Conservation (phyloP, 2,329 filamentous ascomycete species). For the Pyrenophora seminiperda region DNA sequence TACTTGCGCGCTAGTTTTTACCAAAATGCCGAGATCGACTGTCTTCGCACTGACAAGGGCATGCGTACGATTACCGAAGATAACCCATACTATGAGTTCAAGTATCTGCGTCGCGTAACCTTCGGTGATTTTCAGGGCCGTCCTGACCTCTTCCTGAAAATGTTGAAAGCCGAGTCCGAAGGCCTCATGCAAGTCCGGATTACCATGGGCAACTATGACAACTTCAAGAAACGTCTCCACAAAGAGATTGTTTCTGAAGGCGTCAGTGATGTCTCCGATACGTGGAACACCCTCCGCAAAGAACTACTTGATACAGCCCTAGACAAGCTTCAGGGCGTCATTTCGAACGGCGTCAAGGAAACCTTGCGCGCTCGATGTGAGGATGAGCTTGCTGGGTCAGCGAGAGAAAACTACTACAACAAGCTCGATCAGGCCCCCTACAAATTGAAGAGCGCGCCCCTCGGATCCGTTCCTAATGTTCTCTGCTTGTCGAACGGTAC, state of each 20-base stretch:
- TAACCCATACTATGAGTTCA: conserved; percentile 96
- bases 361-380: conserved; percentile 89
- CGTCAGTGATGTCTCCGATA: conserved; percentile 90
- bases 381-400: conserved; percentile 84
- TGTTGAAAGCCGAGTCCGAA: conserved; percentile 96
- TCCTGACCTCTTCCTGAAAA: conserved; percentile 91
- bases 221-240: conserved; percentile 77
- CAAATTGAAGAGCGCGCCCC: conserved; percentile 89
- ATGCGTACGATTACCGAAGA: conserved; percentile 91
- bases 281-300: conserved; percentile 87
- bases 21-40: conserved; percentile 81
- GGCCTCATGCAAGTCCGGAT: conserved; percentile 87
- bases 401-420: conserved; percentile 85
- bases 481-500: conserved; percentile 85
- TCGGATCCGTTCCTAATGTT: conserved; percentile 86
- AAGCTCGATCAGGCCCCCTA: conserved; percentile 95
- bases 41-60: conserved; percentile 90
- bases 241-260: conserved; percentile 91
- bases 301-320: conserved; percentile 84
- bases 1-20: conserved; percentile 85
- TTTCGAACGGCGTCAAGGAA: conserved; percentile 92
- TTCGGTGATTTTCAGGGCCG: conserved; percentile 79
- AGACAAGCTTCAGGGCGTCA: conserved; percentile 78
- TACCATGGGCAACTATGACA: conserved; percentile 73
- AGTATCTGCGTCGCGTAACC: conserved; percentile 90